A percentile compares a stretch with the other conserved stretches of the same genome.
phyloP scores from a whole-genome alignment of 192 early-diverging fungal species.

The Coemansia guatemalensis region DNA sequence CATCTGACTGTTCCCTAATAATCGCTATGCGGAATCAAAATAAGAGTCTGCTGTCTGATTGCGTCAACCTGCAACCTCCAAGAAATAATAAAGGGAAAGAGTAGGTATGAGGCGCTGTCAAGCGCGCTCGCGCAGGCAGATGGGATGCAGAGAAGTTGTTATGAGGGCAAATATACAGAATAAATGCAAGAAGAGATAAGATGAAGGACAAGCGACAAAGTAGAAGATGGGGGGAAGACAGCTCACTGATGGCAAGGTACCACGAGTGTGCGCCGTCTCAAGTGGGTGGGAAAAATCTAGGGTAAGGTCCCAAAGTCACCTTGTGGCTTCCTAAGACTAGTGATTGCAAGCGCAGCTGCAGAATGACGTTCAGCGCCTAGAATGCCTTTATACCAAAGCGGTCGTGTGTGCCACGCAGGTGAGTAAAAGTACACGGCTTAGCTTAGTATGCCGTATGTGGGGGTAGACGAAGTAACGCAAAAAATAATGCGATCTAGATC shows the following conservation, averaged over 20 bases:
- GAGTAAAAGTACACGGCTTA: no score
- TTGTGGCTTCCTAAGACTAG: no score
- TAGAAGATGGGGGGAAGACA: neutral
- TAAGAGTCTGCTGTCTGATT: no score
- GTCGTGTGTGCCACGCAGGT: neutral
- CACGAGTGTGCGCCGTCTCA: no score
- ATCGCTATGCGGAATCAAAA: no score
- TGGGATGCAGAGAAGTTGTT: neutral
- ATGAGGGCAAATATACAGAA: constrained; percentile 4
- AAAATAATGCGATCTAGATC: constrained; percentile 5
- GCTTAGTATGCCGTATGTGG: no score
- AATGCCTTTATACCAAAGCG: neutral
- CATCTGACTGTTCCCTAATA: constrained; percentile 1
- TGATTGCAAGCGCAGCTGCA: no score
- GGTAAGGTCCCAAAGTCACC: no score
- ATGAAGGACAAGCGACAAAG: constrained; percentile 3
- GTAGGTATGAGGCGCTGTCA: neutral
- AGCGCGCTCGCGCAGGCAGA: constrained; percentile 4
- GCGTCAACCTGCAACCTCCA: no score
- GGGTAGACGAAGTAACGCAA: neutral
- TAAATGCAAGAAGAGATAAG: neutral
- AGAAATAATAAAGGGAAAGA: neutral
- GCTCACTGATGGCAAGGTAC: no score
- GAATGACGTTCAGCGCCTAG: no score
- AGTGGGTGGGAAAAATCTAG: no score